Base-by-base conservation (phyloP, 495 filamentous ascomycete species). In the Viridothelium virens region DNA sequence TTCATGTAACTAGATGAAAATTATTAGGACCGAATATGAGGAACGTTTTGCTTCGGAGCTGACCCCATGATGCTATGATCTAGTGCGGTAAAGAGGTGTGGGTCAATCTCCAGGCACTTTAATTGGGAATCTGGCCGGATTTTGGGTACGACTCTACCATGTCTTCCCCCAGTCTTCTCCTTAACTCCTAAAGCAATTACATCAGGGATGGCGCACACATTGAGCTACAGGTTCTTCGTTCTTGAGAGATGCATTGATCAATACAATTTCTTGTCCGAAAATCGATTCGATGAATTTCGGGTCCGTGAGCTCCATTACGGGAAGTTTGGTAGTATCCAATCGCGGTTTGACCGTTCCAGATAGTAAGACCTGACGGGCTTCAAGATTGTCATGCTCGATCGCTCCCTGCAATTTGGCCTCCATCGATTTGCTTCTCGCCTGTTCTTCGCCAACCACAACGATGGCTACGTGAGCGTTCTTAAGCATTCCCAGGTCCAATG, bases 401-500 rank as follows among this genome's bases (percentile, higher is more conserved):
- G 78, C 81, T 18, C 72, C 63, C 10, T 36, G 33, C 65, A 90
- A 71, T 3, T 64, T 76, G 4, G 41, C 65, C 2, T 87, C 84
- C 85, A 89, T 89, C 0, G 74, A 78, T 65, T 77, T 80, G 74
- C 85, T 89, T 64, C 85, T 79, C 1, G 63, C 68, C 0, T 71
- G 18, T 70, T 81, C 73, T 5, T 82, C 72, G 33, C 86, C 84
- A 33, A 86, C 84, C 1, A 89, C 81, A 16, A 89, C 76, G 39
- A 87, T 70, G 36, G 85, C 84, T 66, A 81, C 65, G 70, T 89
- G 70, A 38, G 86, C 85, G 56, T 75, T 69, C 3, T 37, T 63
- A 33, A 88, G 63, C 87, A 89, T 89, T 16, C 74, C 72, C 34
- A 89, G 37, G 71, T 89, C 87, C 38, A 87, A 65, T 0, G 79